Conservation (phyloP, 2,329 filamentous ascomycete species). For the Didymella segeticola region DNA sequence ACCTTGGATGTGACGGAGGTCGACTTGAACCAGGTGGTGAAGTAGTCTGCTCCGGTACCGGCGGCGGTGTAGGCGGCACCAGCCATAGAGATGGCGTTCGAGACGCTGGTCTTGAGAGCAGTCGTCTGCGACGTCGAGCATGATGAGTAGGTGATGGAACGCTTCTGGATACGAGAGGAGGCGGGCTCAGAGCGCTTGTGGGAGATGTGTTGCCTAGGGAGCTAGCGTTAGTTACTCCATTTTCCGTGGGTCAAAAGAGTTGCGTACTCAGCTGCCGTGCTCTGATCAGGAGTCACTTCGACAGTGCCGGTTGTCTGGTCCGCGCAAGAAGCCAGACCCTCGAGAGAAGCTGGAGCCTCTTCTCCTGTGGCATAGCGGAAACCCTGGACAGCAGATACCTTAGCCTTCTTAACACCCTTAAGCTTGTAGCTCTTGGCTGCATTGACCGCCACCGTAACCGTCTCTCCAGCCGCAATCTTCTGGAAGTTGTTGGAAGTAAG, state of each 20-base stretch:
- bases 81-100: conserved; percentile 23
- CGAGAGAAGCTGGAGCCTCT: conserved; percentile 7
- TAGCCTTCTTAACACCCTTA: conserved; percentile 15
- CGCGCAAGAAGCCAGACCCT: conserved; percentile 10
- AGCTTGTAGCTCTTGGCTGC: conserved; percentile 26
- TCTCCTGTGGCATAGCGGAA: conserved; percentile 20
- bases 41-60: conserved; percentile 17
- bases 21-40: conserved; percentile 26
- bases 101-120: conserved; percentile 17
- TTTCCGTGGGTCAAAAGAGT: not conserved
- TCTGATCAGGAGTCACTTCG: conserved; percentile 14
- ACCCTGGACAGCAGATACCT: conserved; percentile 19
- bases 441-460: conserved; percentile 21
- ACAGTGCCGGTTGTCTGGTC: conserved; percentile 13
- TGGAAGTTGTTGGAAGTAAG: conserved; percentile 17
- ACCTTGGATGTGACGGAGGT: conserved; percentile 21
- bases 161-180: conserved; percentile 21
- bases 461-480: conserved; percentile 21
- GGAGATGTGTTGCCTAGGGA: conserved; percentile 17
- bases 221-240: not conserved
- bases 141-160: conserved; percentile 22
- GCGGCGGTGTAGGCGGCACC: conserved; percentile 21
- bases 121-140: conserved; percentile 21
- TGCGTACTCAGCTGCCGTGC: conserved; percentile 7
- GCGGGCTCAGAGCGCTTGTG: conserved; percentile 17